A percentile compares a stretch with the other conserved stretches of the same genome.
Conservation (phyloP, 1,139 yeast species). For the Diutina mesorugosa region DNA sequence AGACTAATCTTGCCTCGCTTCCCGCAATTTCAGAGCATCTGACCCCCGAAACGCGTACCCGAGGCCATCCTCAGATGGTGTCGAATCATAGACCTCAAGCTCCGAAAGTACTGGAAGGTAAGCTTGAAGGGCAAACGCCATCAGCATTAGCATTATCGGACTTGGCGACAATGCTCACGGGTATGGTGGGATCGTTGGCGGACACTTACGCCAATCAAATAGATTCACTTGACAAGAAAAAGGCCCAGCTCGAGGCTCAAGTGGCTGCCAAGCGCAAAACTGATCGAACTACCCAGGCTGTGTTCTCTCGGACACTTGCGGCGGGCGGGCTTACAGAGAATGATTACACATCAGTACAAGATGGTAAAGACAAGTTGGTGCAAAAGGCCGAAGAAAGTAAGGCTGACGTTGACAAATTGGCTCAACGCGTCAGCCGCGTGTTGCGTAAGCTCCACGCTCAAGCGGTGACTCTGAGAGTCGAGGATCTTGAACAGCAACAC, state of each 20-base stretch:
- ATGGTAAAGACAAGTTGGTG: constrained; percentile 15
- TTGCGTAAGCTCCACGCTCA: constrained; percentile 33
- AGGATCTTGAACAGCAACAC: constrained; percentile 25
- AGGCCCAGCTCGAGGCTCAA: constrained; percentile 10
- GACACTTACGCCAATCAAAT: constrained; percentile 22
- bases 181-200: constrained; percentile 32
- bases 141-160: constrained; percentile 11
- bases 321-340: background rate
- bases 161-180: constrained; percentile 22
- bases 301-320: background rate
- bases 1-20: background rate
- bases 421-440: constrained; percentile 16
- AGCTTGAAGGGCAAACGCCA: constrained; percentile 16
- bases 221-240: constrained; percentile 11
- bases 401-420: constrained; percentile 20
- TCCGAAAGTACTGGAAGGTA: constrained; percentile 23
- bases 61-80: background rate
- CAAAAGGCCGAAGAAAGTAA: constrained; percentile 13
- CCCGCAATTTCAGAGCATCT: background rate
- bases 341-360: constrained; percentile 11
- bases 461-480: constrained; percentile 34
- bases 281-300: background rate
- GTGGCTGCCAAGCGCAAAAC: constrained; percentile 10
- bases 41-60: background rate
- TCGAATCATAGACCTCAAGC: constrained; percentile 10